phyloP scores from a whole-genome alignment of 345 rosid species.

The Pistacia atlantica region DNA sequence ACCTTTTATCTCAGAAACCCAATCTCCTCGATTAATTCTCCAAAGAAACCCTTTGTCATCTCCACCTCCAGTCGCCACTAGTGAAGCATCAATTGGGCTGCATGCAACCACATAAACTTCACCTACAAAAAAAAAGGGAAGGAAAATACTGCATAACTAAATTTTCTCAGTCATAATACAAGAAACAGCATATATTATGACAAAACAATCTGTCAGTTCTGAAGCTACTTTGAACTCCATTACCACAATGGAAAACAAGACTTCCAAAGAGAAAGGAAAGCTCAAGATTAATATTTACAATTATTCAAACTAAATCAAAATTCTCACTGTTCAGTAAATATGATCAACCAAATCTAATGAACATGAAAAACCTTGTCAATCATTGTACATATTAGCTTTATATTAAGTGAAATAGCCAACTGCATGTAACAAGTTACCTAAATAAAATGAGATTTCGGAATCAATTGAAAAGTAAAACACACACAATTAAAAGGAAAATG shows the following conservation, averaged over 20 bases:
- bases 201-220: not conserved
- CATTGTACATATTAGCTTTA: not conserved
- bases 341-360: not conserved
- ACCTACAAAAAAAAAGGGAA: constrained; percentile 41
- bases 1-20: constrained; percentile 79
- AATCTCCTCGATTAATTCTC: constrained; percentile 89
- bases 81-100: constrained; percentile 71
- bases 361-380: not conserved
- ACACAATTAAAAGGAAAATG: not conserved
- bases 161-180: not conserved
- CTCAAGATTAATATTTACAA: not conserved
- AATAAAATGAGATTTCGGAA: not conserved
- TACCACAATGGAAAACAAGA: not conserved
- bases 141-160: not conserved
- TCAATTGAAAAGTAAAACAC: not conserved
- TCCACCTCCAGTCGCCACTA: constrained; percentile 93
- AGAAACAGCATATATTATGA: not conserved
- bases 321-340: not conserved
- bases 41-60: constrained; percentile 86
- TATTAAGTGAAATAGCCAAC: not conserved
- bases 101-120: constrained; percentile 79
- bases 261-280: not conserved
- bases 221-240: constrained; percentile 7
- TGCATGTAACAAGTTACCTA: not conserved
- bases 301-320: not conserved